Evolutionary conservation across 139 green algal genomes (phyloP), one percentile per base, ranked within the genome.

Genomic region (Nannochloris sp.): DNA sequence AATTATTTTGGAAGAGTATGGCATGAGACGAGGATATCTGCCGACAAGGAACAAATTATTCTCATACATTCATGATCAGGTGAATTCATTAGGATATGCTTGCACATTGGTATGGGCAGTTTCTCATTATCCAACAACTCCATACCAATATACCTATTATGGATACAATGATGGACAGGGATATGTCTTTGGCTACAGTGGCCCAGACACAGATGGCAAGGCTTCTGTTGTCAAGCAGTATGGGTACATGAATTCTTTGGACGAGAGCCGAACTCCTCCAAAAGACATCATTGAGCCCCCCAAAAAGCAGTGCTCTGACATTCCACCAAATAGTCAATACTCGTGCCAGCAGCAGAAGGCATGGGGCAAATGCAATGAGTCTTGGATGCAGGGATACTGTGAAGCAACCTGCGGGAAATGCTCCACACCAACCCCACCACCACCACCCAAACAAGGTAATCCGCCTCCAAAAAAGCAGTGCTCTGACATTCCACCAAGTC

Each of bases 1-100:
- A 4, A 66, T 81, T 20, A 66, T 81, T 31, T 61, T 81, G 61
- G 75, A 81, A 45, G 75, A 81, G 50, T 75, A 67, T 37, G 70
- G 75, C 30, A 73, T 69, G 65, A 50, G 69, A 25, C 12, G 30
- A 25, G 63, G 63, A 13, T 69, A 61, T 45, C 29, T 69, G 13
- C 48, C 49, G 9, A 56, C 25, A 25, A 30, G 63, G 12, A 31
- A 69, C 25, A 14, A 14, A 14, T 31, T 69, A 11, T 20, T 69
- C 43, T 14, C 13, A 6, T 69, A 49, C 26, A 30, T 69, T 23
- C 30, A 56, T 20, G 48, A 50, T 31, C 11, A 30, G n/a, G 63
- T 48, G 23, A 26, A 44, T 5, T 23, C 10, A 14, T n/a, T 33
- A 37, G 23, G 25, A 30, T 69, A 69, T 60, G 63, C 63, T 30